Evolutionary conservation across 345 rosid genomes (phyloP), one percentile per base, ranked within the genome.

Genomic region (Brassica carinata): DNA sequence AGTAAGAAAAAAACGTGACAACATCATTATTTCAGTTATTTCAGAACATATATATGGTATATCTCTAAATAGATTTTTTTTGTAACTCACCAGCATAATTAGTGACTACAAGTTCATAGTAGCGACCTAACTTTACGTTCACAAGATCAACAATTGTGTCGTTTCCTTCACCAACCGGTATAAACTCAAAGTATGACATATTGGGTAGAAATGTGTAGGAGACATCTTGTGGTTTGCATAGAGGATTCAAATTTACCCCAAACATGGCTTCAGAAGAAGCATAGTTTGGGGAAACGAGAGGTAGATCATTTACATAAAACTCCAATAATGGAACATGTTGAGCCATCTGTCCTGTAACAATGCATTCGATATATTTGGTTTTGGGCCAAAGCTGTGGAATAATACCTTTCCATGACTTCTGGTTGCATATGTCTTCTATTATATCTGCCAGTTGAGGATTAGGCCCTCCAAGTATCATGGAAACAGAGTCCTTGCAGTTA

Each of bases 301-400:
- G 95, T 33, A 87, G 76, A 19, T 90, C 90, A 7, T 89, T 92
- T 6, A 86, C 78, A 78, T 89, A 90, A 67, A 84, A 87, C 67
- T 89, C 91, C 31, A 92, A 88, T 9, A 79, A 81, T 15, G 90
- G 82, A 15, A 88, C 84, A 55, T 90, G 87, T 71, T 90, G 94
- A 27, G 92, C 93, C 96, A 90, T 92, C 2, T 89, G 85, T 38
- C 96, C 94, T 19, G 96, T 89, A 64, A 86, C 85, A 61, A 90
- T 83, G 48, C 85, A 83, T 78, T 84, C 87, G 48, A 89, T 84
- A 71, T 64, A 88, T 83, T 92, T 92, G 14, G 89, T 83, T 70
- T 72, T 75, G 13, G 92, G 97, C 92, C 91, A 90, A 31, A 89
- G 79, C 77, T 76, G 89, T 81, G 72, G 85, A 9, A 90, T 84